A percentile compares a stretch with the other conserved stretches of the same genome.
phyloP scores from a whole-genome alignment of 148 eudicot genomes.

The Bassia scoparia region DNA sequence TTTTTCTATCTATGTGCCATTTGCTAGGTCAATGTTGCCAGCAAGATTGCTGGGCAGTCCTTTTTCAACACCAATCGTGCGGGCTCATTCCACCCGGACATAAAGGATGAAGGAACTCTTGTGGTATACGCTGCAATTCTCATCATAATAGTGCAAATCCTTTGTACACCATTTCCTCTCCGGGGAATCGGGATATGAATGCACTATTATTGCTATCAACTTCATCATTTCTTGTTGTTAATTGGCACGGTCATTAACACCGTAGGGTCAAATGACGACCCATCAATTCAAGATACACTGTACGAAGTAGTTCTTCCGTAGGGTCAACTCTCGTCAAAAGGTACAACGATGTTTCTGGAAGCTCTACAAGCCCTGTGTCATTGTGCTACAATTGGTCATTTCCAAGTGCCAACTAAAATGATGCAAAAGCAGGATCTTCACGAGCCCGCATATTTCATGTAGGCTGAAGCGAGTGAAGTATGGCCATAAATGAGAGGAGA shows the following conservation, averaged over 20 bases:
- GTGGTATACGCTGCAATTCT: too few species aligned
- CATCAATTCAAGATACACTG: neutral
- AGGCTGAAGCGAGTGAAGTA: neutral
- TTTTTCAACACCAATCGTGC: too few species aligned
- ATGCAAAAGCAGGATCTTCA: neutral
- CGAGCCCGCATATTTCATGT: neutral
- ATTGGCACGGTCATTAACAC: neutral
- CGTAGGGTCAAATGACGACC: neutral
- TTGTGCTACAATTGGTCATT: neutral
- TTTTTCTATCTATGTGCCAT: too few species aligned
- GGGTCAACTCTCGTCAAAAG: neutral
- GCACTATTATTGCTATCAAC: neutral
- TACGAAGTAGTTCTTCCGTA: neutral
- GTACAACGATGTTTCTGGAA: neutral
- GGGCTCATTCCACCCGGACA: too few species aligned
- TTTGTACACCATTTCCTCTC: neutral
- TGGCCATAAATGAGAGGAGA: neutral
- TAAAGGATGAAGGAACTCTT: too few species aligned
- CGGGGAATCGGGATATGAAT: neutral
- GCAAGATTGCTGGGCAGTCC: too few species aligned
- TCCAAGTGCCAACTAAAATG: neutral
- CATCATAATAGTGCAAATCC: too few species aligned
- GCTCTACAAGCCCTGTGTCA: neutral
- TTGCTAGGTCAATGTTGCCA: too few species aligned
- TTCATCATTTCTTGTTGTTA: slow-evolving; percentile 1